phyloP scores from a whole-genome alignment of 2,329 filamentous ascomycete species.

The Clonostachys sp. region DNA sequence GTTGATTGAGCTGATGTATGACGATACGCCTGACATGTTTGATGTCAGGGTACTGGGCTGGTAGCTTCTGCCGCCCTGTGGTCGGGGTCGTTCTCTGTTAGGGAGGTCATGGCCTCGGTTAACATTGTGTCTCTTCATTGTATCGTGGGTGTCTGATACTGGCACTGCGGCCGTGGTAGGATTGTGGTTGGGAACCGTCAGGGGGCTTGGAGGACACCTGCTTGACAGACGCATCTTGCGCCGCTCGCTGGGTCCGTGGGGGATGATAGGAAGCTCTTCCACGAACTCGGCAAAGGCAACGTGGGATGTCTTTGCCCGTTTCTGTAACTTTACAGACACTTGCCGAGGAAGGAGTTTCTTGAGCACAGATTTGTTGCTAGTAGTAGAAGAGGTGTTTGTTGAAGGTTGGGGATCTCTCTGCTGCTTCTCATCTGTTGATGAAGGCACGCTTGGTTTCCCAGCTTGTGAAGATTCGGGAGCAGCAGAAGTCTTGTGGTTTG shows the following conservation, averaged over 20 bases:
- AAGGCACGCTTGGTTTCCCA: background rate
- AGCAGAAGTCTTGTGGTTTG: background rate
- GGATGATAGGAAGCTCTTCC: constrained; percentile 40
- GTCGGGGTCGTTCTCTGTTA: constrained; percentile 18
- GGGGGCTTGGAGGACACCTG: constrained; percentile 12
- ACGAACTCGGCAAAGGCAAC: constrained; percentile 23
- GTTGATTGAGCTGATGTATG: constrained; percentile 25
- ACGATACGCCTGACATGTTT: constrained; percentile 7
- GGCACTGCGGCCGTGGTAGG: background rate
- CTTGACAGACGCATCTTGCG: constrained; percentile 21
- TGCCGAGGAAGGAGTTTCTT: background rate
- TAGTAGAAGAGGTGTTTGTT: no score
- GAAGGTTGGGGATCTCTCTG: background rate
- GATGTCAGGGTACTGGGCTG: constrained; percentile 47
- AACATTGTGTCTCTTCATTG: background rate
- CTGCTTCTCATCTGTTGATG: background rate
- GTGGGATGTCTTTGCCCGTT: constrained; percentile 18
- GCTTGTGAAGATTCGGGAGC: background rate
- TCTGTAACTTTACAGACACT: constrained; percentile 45
- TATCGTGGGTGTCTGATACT: background rate
- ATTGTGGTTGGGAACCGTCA: constrained; percentile 1
- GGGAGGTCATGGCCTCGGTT: background rate
- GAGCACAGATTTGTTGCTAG: no score
- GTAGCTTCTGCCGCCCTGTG: constrained; percentile 20
- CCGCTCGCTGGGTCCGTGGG: constrained; percentile 39